Base-by-base conservation (phyloP, 1,284 basidiomycete species). In the Naganishia sp. region DNA sequence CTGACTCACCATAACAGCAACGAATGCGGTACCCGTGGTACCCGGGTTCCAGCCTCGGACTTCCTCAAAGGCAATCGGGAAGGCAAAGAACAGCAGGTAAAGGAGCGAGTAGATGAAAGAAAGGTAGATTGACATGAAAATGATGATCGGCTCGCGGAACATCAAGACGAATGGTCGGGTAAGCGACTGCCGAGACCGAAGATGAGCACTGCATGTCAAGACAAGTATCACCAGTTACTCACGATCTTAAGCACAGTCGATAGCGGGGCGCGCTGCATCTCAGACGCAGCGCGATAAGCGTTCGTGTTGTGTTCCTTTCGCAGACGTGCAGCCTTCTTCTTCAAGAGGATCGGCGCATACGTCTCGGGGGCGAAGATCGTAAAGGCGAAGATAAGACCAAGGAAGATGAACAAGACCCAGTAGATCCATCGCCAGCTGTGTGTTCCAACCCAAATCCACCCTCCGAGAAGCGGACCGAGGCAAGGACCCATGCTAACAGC, bases 101-200 rank as follows among this genome's bases (percentile, higher is more conserved):
- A 79, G 72, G 10, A 78, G 70, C 61, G 74, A 72, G 72, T 83
- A 83, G 55, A 83, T 75, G 70, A 83, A 81, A 9, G 77, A 76
- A 5, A 82, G 72, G 74, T 81, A 83, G 61, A 83, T 69, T 1
- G 78, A 79, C 70, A 82, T 78, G 70, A 77, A 77, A 39, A 81
- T 68, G n/a, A 81, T 75, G 69, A 82, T 80, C 1, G 77, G 73
- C 71, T 82, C 81, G 36, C 72, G 72, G 70, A 79, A 74, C 69
- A 82, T 78, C 42, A 82, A 71, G 42, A 74, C 68, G 71, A 82
- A 78, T 0, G 81, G 81, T 28, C 80, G 71, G 23, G 75, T 66
- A 49, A 81, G 65, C n/a, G 77, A 39, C 36, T 39, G 36, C 36
- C 7, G 9, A 39, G 36, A 39, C 10, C 36, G 13, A 13, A 2